Evolutionary conservation across 208 protist genomes (phyloP).

Genomic region (Acanthamoeba triangularis): DNA sequence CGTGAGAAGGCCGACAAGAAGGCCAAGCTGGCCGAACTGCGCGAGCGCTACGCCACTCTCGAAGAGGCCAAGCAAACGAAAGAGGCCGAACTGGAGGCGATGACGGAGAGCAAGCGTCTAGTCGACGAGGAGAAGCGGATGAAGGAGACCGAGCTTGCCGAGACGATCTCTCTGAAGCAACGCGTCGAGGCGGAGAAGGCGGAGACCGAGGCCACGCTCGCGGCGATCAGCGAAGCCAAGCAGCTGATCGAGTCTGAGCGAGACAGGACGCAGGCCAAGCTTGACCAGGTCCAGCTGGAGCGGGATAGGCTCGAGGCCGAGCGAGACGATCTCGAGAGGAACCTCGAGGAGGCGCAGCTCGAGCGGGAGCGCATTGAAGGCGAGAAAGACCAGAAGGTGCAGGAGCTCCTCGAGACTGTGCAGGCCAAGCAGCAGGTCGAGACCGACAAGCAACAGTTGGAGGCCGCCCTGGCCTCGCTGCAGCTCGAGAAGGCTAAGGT

Average conservation of each 20-base stretch:
- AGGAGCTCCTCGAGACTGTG: background rate
- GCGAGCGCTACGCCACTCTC: background rate
- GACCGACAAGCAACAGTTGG: background rate
- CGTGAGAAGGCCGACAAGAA: slow-evolving; percentile 7
- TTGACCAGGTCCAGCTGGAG: background rate
- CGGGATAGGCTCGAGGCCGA: background rate
- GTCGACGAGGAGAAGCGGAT: background rate
- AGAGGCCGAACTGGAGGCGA: background rate
- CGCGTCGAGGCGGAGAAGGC: background rate
- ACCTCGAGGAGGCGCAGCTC: background rate
- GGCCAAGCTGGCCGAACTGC: background rate
- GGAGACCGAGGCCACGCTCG: background rate
- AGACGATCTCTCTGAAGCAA: background rate
- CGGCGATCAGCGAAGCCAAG: background rate
- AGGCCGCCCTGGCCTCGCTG: background rate
- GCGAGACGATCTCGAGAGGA: background rate
- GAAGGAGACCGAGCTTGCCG: slow-evolving; percentile 22
- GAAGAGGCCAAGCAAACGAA: background rate
- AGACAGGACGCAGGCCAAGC: background rate
- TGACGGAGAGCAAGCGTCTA: slow-evolving; percentile 21
- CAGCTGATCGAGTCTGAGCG: background rate
- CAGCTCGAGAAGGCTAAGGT: slow-evolving; percentile 15
- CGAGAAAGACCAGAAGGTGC: background rate
- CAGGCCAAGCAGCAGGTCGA: background rate
- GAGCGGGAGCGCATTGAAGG: background rate